Evolutionary conservation across 2,329 filamentous ascomycete genomes (phyloP).

Genomic region (Uncinocarpus reesii): DNA sequence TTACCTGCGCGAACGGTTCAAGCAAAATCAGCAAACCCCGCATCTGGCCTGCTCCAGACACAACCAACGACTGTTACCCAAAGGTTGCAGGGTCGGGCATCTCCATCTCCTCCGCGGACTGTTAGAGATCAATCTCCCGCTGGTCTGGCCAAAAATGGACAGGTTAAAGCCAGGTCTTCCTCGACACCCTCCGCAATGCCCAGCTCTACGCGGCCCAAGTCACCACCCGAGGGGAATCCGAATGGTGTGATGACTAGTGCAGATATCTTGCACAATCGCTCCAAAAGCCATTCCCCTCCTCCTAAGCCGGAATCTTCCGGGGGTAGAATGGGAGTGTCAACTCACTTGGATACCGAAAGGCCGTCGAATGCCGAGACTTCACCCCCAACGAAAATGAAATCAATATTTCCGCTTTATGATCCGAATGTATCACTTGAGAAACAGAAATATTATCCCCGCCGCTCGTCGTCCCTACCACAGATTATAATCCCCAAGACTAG

Average conservation of each 20-base stretch:
- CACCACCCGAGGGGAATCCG: not conserved
- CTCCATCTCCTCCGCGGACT: not conserved
- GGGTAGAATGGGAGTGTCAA: not conserved
- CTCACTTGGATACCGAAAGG: not conserved
- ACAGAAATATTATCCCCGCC: conserved; percentile 30
- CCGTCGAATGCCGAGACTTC: not conserved
- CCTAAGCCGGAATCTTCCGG: not conserved
- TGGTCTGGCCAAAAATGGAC: not conserved
- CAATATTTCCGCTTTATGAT: conserved; percentile 39
- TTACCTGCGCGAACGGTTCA: conserved; percentile 18
- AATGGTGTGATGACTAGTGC: not conserved
- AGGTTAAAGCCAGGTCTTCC: not conserved
- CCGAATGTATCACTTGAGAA: conserved; percentile 28
- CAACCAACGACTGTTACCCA: not conserved
- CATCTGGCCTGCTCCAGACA: not conserved
- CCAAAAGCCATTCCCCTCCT: not conserved
- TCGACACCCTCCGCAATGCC: conserved; percentile 1
- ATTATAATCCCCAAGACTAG: conserved; percentile 1
- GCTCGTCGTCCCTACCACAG: conserved; percentile 14
- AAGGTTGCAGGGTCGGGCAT: not conserved
- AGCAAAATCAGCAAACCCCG: not conserved
- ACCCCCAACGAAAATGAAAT: conserved; percentile 29
- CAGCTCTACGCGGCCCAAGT: not conserved
- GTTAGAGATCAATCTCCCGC: not conserved
- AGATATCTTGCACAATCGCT: not conserved